These are phyloP conservation scores for Jasminum sambac DNA, from an alignment of 257 asterid species.

Conservation along the genomic window DNA sequence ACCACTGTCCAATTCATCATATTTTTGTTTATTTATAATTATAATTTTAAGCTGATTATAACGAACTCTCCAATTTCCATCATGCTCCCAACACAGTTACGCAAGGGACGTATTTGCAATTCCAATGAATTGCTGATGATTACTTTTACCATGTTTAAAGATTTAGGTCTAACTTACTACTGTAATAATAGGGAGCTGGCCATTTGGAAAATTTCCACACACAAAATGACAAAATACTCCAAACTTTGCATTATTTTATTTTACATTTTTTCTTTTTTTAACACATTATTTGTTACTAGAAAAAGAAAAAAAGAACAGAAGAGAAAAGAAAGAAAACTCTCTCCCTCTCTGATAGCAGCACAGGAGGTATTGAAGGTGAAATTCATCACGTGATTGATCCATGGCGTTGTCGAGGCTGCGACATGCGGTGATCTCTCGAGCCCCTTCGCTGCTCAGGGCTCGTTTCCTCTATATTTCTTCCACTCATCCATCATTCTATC, in stretches of 20 bases:
- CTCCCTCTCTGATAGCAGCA: not conserved
- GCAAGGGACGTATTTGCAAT: no score
- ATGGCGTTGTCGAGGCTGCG: constrained; percentile 96
- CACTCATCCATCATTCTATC: constrained; percentile 40
- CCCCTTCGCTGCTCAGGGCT: constrained; percentile 70
- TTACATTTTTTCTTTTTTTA: no score
- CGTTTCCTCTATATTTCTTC: constrained; percentile 58
- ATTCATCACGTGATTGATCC: constrained; percentile 39
- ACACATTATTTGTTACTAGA: not conserved
- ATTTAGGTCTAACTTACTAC: not conserved
- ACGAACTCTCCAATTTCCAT: no score
- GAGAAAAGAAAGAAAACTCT: not conserved
- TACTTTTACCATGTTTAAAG: not conserved
- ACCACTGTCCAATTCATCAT: no score
- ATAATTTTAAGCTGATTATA: no score
- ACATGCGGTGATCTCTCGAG: constrained; percentile 70
- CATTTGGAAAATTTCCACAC: not conserved
- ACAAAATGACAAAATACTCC: no score
- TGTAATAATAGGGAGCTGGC: not conserved
- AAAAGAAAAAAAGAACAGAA: not conserved
- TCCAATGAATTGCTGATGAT: no score
- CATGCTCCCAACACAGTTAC: no score
- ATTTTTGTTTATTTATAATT: no score
- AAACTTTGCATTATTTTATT: no score
- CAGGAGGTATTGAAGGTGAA: constrained; percentile 17